Percentiles rank a stretch among this genome's conserved stretches.
These are phyloP conservation scores for Ceraceosorus guamensis DNA, from an alignment of 1,284 basidiomycete genomes.

Conservation along the genomic window DNA sequence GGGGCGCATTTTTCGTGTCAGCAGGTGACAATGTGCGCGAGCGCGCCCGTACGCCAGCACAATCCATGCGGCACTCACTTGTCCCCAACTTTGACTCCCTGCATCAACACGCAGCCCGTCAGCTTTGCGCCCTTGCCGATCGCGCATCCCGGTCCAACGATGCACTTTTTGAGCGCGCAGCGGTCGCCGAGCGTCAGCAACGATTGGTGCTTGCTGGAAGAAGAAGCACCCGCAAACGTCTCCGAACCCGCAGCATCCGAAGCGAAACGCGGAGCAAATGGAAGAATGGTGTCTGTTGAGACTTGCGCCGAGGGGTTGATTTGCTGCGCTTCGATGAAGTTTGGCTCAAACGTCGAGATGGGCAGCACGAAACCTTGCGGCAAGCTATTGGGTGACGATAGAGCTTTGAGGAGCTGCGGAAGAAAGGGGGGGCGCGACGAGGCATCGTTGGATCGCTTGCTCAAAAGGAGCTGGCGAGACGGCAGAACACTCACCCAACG, in stretches of 20 bases:
- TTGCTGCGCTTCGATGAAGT: slow-evolving; percentile 2
- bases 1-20: not conserved
- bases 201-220: slow-evolving; percentile 51
- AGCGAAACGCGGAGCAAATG: no score
- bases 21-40: not conserved
- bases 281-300: slow-evolving; percentile 62
- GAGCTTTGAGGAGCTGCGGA: slow-evolving; percentile 2
- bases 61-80: slow-evolving; percentile 57
- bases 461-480: slow-evolving; percentile 12
- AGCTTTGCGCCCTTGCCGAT: slow-evolving; percentile 82
- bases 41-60: slow-evolving; percentile 6
- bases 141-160: slow-evolving; percentile 78
- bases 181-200: slow-evolving; percentile 74
- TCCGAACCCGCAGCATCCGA: no score
- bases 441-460: slow-evolving; percentile 7
- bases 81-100: slow-evolving; percentile 78
- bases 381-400: slow-evolving; percentile 16
- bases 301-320: slow-evolving; percentile 62
- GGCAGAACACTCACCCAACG: slow-evolving; percentile 56
- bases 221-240: no score
- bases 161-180: slow-evolving; percentile 75
- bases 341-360: slow-evolving; percentile 4
- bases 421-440: not conserved
- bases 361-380: slow-evolving; percentile 1
- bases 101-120: slow-evolving; percentile 76